phyloP scores from a whole-genome alignment of 2,329 filamentous ascomycete species.

The Canariomyces notabilis region DNA sequence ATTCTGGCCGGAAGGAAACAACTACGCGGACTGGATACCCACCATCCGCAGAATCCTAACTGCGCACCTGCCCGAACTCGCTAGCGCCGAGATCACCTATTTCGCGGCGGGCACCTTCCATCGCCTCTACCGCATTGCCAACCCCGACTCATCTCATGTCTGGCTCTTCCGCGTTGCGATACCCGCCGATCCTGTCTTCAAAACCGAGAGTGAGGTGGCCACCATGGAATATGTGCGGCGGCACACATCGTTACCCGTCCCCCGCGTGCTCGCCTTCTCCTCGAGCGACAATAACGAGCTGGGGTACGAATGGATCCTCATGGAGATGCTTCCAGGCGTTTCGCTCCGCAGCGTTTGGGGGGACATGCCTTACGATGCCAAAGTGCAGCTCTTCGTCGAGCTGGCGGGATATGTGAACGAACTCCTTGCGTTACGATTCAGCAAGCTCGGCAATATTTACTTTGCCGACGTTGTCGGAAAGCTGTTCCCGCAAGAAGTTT shows the following conservation, averaged over 20 bases:
- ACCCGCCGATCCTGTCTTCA: slow-evolving; percentile 16
- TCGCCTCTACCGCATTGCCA: slow-evolving; percentile 14
- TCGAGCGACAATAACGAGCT: slow-evolving; percentile 17
- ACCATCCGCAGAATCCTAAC: slow-evolving; percentile 5
- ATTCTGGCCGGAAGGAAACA: slow-evolving; percentile 11
- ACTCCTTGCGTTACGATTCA: slow-evolving; percentile 13
- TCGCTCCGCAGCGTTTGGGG: slow-evolving; percentile 12
- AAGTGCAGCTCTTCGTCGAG: slow-evolving; percentile 9
- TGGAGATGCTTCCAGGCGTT: slow-evolving; percentile 14
- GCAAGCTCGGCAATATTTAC: slow-evolving; percentile 14
- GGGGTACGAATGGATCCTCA: slow-evolving; percentile 15
- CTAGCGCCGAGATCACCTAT: slow-evolving; percentile 11
- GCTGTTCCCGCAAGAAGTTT: background rate
- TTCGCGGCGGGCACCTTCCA: slow-evolving; percentile 16
- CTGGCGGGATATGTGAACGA: slow-evolving; percentile 10
- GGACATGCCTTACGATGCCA: slow-evolving; percentile 4
- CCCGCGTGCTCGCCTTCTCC: slow-evolving; percentile 12
- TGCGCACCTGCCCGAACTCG: slow-evolving; percentile 4
- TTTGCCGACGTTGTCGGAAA: slow-evolving; percentile 12
- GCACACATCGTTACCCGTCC: slow-evolving; percentile 14
- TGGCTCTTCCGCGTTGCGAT: slow-evolving; percentile 16
- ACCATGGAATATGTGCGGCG: slow-evolving; percentile 15
- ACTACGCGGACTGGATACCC: slow-evolving; percentile 7
- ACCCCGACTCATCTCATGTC: slow-evolving; percentile 1
- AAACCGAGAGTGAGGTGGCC: slow-evolving; percentile 18